These are phyloP conservation scores for Lichenothelia convexa DNA, from an alignment of 495 filamentous ascomycete species.

Conservation along the genomic window DNA sequence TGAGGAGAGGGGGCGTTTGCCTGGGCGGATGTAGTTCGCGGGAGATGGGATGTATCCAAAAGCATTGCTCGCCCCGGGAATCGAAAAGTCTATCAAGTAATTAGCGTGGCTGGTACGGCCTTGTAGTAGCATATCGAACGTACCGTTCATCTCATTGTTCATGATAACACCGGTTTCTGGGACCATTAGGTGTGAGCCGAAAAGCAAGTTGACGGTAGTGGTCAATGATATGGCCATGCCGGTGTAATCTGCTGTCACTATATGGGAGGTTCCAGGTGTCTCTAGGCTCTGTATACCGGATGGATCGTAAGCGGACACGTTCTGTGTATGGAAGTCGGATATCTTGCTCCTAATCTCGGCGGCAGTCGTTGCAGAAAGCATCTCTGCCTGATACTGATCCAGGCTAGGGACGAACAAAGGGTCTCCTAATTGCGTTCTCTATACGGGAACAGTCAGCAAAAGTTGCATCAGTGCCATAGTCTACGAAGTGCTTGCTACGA, in stretches of 20 bases:
- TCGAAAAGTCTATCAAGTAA: too few species aligned
- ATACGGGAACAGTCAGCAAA: too few species aligned
- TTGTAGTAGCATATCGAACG: too few species aligned
- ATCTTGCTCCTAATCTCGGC: constrained; percentile 44
- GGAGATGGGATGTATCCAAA: constrained; percentile 71
- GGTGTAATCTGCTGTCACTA: constrained; percentile 9
- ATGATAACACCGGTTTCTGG: constrained; percentile 72
- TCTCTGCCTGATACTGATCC: constrained; percentile 40
- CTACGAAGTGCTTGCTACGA: constrained; percentile 17
- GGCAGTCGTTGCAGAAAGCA: constrained; percentile 44
- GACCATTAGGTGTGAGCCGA: constrained; percentile 59
- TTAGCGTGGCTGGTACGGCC: too few species aligned
- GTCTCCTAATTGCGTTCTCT: constrained; percentile 56
- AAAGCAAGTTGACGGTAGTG: constrained; percentile 63
- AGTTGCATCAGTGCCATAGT: not conserved
- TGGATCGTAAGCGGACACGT: constrained; percentile 15
- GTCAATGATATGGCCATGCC: constrained; percentile 13
- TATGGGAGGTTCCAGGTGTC: constrained; percentile 12
- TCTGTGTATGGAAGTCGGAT: constrained; percentile 30
- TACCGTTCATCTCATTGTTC: constrained; percentile 94
- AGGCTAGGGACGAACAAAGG: constrained; percentile 50
- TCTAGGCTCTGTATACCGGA: constrained; percentile 13
- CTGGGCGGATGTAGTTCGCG: constrained; percentile 62
- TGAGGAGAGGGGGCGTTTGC: constrained; percentile 65
- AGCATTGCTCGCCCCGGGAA: constrained; percentile 52